Evolutionary conservation across 805 yeast species (phyloP), one percentile per base, ranked within the genome.

Genomic region (Barnettozyma botsteinii): DNA sequence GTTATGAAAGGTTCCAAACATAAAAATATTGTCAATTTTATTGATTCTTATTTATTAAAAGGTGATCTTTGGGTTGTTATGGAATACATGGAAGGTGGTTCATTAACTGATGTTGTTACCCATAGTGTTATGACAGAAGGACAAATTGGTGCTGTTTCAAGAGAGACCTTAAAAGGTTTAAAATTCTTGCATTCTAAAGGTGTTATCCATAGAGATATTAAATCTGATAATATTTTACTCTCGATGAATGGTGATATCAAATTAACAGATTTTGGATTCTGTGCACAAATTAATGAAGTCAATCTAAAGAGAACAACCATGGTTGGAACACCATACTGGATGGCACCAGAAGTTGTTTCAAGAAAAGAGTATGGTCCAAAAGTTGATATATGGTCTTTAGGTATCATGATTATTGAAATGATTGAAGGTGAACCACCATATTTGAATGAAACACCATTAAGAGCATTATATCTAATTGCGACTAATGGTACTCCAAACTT

Each of bases 311-410:
- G 99, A 60, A 88, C 96, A 4, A 93, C 99, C 5, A 87, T 93
- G 95, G 98, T 93, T 14, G 99, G 99, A 13, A 93, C 99, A 0
- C 98, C 99, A 12, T 93, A 93, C 61, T 93, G 99, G 99, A 93
- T 93, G 99, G 99, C 99, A 0, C 99, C 99, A 1, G 99, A 93
- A 61, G 96, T 93, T 39, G 96, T 93, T 21, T 79, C 89, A 15
- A 78, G 94, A 52, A 89, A 88, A 60, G 96, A 89, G 57, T 93
- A 93, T 58, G 98, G 95, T 26, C 93, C 95, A 35, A 89, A 93
- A 59, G 96, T 93, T 32, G 99, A 93, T 64, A 81, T 93, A 36
- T 93, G 99, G 99, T 87, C 96, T 7, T 66, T 93, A 47, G 98
- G 99, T 50, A 93, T 93, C 49, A 93, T 93, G 98, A 81, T 86